Base-by-base conservation (phyloP, 805 yeast species). In the Metschnikowia baotianmanensis region DNA sequence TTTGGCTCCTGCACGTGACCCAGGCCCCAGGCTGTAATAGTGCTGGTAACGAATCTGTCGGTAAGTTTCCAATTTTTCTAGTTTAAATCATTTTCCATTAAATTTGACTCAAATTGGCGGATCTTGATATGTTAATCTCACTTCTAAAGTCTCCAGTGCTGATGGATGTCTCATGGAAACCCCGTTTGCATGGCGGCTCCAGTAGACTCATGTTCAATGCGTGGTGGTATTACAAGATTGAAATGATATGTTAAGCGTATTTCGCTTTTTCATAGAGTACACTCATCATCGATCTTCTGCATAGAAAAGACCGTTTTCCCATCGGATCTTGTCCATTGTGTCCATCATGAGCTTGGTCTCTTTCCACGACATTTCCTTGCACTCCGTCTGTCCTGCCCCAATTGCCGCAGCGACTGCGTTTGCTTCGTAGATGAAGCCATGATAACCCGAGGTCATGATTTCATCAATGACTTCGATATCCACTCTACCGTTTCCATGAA, bases 401-500 rank as follows among this genome's bases (percentile, higher is more conserved):
- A 78, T 59, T 39, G 70, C 75, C 34, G 64, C 56, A 3, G 78
- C 82, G 22, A 69, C 71, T 4, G 75, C 79, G 49, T 76, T 72
- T 1, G 82, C 82, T 58, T 78, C 83, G 55, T 71, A 72, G 49
- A 72, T 73, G 54, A 77, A 72, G 0, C 84, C 84, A 34, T 61
- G 55, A 32, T 65, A 71, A 3, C 67, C 69, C 7, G 63, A 56
- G 6, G 32, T 22, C 20, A 46, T 35, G n/a, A 22, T 28, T 18
- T 61, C 56, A 39, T 66, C 70, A 28, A 62, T 56, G 40, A 57
- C 57, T 18, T 56, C 67, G 25, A 58, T 47, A 1, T 55, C 46
- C 21, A 50, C 48, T 5, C 53, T 42, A 1, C 41, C 48, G 36
- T 67, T 68, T 19, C 50, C 48, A 51, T 61, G 62, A 21, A 57